A percentile compares a stretch with the other conserved stretches of the same genome.
These are phyloP conservation scores for Fagopyrum tataricum DNA, from an alignment of 148 eudicot species.

Conservation along the genomic window DNA sequence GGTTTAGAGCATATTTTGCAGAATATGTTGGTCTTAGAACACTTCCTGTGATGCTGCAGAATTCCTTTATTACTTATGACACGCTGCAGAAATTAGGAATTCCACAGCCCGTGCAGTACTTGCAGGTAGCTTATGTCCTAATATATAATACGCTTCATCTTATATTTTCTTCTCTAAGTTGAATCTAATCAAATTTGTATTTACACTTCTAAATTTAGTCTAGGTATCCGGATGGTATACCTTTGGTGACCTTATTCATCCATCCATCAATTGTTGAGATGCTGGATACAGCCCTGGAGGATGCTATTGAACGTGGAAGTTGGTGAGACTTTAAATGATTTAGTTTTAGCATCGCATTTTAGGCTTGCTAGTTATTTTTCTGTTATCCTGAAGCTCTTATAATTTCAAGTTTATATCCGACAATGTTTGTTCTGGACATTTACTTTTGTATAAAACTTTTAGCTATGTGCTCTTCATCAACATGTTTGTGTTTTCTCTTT, in stretches of 20 bases:
- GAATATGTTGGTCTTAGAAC: slow-evolving; percentile 4
- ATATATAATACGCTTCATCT: background rate
- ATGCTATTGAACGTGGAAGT: slow-evolving; percentile 85
- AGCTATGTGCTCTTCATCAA: background rate
- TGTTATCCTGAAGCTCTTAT: background rate
- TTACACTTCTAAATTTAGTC: slow-evolving; percentile 48
- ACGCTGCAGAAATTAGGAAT: slow-evolving; percentile 87
- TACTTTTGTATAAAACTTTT: background rate
- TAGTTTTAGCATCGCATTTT: background rate
- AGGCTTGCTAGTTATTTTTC: background rate
- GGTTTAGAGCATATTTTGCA: background rate
- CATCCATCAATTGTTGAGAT: slow-evolving; percentile 86
- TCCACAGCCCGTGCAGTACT: slow-evolving; percentile 81
- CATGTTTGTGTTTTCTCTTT: background rate
- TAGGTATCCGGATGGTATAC: slow-evolving; percentile 87
- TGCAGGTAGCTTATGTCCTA: slow-evolving; percentile 61
- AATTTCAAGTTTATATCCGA: background rate
- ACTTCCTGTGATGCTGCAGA: slow-evolving; percentile 49
- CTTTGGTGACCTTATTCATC: slow-evolving; percentile 65
- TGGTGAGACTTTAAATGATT: slow-evolving; percentile 43
- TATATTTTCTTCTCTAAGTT: slow-evolving; percentile 5
- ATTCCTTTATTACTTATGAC: slow-evolving; percentile 78
- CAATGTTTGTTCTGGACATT: background rate
- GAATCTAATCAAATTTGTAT: slow-evolving; percentile 19
- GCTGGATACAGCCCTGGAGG: slow-evolving; percentile 85